Base-by-base conservation (phyloP, 495 filamentous ascomycete species). In the Xylaria intraflava region DNA sequence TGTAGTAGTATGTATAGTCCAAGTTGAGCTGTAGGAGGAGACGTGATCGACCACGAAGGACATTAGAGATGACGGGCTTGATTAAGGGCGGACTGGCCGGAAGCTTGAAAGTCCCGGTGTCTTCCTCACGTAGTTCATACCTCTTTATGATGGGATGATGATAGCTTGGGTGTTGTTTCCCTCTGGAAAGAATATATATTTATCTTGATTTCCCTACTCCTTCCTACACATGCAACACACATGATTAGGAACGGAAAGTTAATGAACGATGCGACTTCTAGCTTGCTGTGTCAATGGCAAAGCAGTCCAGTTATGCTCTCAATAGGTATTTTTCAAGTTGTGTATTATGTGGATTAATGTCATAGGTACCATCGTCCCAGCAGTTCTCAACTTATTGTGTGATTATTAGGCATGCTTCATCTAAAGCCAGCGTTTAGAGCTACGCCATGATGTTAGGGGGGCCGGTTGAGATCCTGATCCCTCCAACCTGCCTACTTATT, bases 1-100 rank as follows among this genome's bases (percentile, higher is more conserved):
- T 52, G 49, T 54, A 38, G 49, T 54, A 49, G 46, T 49, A 51
- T 51, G 53, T 49, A 41, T 45, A 51, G 43, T 46, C 14, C 39
- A 14, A 51, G 40, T 27, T 38, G 17, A 51, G 40, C 12, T 38
- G 24, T 56, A 56, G 39, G 53, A 22, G 33, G n/a, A 30, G 46
- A 20, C 20, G 17, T 51, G n/a, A 17, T 41, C 6, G 36, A 20
- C 16, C n/a, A 11, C n/a, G 23, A 23, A 17, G 39, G 20, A 35
- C 20, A 10, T 30, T 40, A 16, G 16, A 20, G 19, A 46, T 31
- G 33, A 12, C 22, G 16, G 17, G 24, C n/a, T 16, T 39, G 12
- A 22, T 9, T 22, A 27, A 24, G 27, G 29, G 23, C 19, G 26
- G 20, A 38, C 17, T 19, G 12, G 27, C 27, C 3, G 16, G 24